Evolutionary conservation across 192 early-diverging fungal genomes (phyloP).

Genomic region (Paraglomus occultum): DNA sequence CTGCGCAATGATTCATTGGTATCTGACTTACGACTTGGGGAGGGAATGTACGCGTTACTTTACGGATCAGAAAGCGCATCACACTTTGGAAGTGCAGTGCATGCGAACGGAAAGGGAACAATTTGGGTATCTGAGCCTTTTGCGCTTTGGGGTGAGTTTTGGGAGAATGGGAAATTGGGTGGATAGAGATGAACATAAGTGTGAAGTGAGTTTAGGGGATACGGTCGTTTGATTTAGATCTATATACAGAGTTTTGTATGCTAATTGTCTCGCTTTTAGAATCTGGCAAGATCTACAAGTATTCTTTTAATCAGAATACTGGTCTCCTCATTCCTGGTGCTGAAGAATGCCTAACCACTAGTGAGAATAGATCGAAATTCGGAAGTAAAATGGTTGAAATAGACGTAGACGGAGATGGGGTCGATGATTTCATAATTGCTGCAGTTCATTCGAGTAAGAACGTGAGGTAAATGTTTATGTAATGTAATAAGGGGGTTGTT

Average conservation of each 20-base stretch:
- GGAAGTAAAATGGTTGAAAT: slow-evolving; percentile 14
- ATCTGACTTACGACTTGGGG: slow-evolving; percentile 16
- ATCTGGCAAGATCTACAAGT: slow-evolving; percentile 1
- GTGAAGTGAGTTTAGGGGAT: too few relatives aligned
- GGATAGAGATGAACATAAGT: background rate
- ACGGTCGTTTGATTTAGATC: too few relatives aligned
- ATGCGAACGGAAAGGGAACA: background rate
- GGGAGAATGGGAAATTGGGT: background rate
- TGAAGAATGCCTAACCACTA: background rate
- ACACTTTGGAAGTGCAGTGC: slow-evolving; percentile 15
- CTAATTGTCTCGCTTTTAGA: background rate
- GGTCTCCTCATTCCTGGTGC: background rate
- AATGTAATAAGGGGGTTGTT: background rate
- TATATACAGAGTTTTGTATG: background rate
- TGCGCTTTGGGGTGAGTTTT: slow-evolving; percentile 14
- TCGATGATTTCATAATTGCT: slow-evolving; percentile 56
- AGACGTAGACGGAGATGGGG: slow-evolving; percentile 68
- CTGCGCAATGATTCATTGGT: slow-evolving; percentile 12
- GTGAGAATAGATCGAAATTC: slow-evolving; percentile 4
- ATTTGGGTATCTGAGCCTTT: slow-evolving; percentile 18
- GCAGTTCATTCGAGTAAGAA: slow-evolving; percentile 48
- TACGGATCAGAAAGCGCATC: slow-evolving; percentile 9
- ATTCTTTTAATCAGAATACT: background rate
- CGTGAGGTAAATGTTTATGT: background rate
- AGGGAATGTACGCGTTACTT: background rate